phyloP scores from a whole-genome alignment of 2,329 filamentous ascomycete genomes.

The Cladosporium sp. region DNA sequence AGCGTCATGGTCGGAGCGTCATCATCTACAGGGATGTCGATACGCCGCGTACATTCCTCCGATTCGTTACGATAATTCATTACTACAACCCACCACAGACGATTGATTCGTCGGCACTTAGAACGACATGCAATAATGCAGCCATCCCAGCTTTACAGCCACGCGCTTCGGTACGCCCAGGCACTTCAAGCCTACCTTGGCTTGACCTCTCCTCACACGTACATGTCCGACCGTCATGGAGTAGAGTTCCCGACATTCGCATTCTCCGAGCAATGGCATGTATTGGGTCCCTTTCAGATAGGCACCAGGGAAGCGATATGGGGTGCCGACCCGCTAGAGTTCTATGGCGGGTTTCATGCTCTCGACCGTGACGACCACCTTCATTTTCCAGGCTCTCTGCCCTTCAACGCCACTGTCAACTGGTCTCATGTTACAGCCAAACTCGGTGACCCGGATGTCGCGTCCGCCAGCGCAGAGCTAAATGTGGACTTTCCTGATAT shows the following conservation, averaged over 20 bases:
- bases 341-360: slow-evolving; percentile 48
- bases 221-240: not conserved
- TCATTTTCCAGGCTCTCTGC: slow-evolving; percentile 48
- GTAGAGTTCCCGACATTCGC: not conserved
- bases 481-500: slow-evolving; percentile 46
- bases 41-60: too few relatives aligned
- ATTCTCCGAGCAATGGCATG: slow-evolving; percentile 40
- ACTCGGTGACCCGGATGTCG: slow-evolving; percentile 24
- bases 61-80: too few relatives aligned
- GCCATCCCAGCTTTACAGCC: not conserved
- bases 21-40: slow-evolving; percentile 6
- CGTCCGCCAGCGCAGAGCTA: slow-evolving; percentile 35
- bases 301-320: slow-evolving; percentile 58
- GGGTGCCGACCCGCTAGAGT: slow-evolving; percentile 56
- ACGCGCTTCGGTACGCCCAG: not conserved
- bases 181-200: not conserved
- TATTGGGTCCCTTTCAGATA: slow-evolving; percentile 55
- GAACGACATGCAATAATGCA: not conserved
- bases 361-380: slow-evolving; percentile 41
- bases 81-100: too few relatives aligned
- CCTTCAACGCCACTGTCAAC: slow-evolving; percentile 45
- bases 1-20: not conserved
- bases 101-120: too few relatives aligned
- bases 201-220: not conserved
- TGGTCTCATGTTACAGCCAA: slow-evolving; percentile 44